Percentiles rank a stretch among this genome's conserved stretches.
Evolutionary conservation across 495 filamentous ascomycete species (phyloP).

Genomic region (Aspergillus conjunctus): DNA sequence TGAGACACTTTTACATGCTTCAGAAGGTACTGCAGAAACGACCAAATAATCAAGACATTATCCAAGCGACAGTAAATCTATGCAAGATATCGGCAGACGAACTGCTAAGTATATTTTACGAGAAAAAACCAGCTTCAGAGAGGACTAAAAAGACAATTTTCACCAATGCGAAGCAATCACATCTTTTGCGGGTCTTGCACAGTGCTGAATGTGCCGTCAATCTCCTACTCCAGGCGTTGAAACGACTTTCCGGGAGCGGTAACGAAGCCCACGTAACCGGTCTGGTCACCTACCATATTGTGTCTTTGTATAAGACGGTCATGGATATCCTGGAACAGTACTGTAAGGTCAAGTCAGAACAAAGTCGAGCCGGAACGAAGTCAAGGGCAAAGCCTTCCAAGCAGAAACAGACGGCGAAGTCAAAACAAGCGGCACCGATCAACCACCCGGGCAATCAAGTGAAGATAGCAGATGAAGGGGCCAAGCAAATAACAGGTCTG

Average conservation of each 20-base stretch:
- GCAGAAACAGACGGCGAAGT: slow-evolving; percentile 10
- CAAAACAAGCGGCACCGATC: slow-evolving; percentile 8
- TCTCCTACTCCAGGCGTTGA: slow-evolving; percentile 34
- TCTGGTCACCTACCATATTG: slow-evolving; percentile 43
- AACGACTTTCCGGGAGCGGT: slow-evolving; percentile 33
- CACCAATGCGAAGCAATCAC: slow-evolving; percentile 17
- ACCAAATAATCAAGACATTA: slow-evolving; percentile 24
- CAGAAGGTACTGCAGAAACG: slow-evolving; percentile 38
- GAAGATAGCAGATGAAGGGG: slow-evolving; percentile 22
- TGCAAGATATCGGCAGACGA: slow-evolving; percentile 32
- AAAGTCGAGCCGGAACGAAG: not conserved
- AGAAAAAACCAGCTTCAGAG: slow-evolving; percentile 1
- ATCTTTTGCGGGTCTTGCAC: slow-evolving; percentile 22
- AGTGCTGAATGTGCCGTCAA: slow-evolving; percentile 30
- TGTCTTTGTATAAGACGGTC: slow-evolving; percentile 42
- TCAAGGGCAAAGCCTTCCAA: slow-evolving; percentile 9
- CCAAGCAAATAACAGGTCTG: slow-evolving; percentile 24
- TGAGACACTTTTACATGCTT: slow-evolving; percentile 39
- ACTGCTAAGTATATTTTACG: slow-evolving; percentile 23
- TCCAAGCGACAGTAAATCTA: slow-evolving; percentile 27
- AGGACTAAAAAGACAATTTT: slow-evolving; percentile 9
- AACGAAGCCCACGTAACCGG: slow-evolving; percentile 20
- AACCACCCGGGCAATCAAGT: not conserved
- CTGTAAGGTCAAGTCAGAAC: slow-evolving; percentile 28
- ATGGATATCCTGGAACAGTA: slow-evolving; percentile 35